These are phyloP conservation scores for Gaillardinia entomophila DNA, from an alignment of 805 yeast species.

Conservation along the genomic window DNA sequence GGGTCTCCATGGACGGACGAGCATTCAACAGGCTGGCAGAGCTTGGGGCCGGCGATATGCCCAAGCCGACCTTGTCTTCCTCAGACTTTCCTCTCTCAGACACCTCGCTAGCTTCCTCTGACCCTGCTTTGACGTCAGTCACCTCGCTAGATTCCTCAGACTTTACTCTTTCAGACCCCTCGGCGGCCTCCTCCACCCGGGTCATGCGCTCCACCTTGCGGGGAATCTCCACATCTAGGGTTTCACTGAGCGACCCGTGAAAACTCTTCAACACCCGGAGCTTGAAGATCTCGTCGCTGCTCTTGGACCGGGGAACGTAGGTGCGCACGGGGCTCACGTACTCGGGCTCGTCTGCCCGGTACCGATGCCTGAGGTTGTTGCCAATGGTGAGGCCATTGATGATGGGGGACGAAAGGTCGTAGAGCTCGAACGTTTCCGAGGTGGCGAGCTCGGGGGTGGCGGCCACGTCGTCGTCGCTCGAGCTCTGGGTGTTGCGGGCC, in stretches of 20 bases:
- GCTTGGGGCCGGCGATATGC: conserved; percentile 1
- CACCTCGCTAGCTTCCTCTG: too few species aligned
- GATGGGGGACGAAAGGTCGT: conserved; percentile 24
- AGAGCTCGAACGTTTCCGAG: conserved; percentile 14
- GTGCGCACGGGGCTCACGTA: not conserved
- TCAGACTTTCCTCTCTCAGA: too few species aligned
- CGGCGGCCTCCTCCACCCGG: not conserved
- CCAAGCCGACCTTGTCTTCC: conserved; percentile 6
- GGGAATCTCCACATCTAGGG: conserved; percentile 7
- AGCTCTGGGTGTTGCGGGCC: not conserved
- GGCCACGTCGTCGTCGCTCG: not conserved
- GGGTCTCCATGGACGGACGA: not conserved
- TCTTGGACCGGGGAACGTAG: conserved; percentile 1
- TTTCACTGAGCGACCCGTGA: conserved; percentile 18
- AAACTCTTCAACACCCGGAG: conserved; percentile 12
- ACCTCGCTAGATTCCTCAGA: not conserved
- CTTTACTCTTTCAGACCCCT: conserved; percentile 8
- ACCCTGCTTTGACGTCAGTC: too few species aligned
- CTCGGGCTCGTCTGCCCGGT: not conserved
- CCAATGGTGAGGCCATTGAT: conserved; percentile 31
- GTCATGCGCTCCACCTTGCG: conserved; percentile 5
- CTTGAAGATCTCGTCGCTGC: conserved; percentile 2
- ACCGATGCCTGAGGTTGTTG: conserved; percentile 15
- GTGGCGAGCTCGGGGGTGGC: not conserved
- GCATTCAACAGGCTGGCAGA: too few species aligned